These are phyloP conservation scores for Pestalotiopsis sp. DNA, from an alignment of 2,329 filamentous ascomycete genomes.

Conservation along the genomic window DNA sequence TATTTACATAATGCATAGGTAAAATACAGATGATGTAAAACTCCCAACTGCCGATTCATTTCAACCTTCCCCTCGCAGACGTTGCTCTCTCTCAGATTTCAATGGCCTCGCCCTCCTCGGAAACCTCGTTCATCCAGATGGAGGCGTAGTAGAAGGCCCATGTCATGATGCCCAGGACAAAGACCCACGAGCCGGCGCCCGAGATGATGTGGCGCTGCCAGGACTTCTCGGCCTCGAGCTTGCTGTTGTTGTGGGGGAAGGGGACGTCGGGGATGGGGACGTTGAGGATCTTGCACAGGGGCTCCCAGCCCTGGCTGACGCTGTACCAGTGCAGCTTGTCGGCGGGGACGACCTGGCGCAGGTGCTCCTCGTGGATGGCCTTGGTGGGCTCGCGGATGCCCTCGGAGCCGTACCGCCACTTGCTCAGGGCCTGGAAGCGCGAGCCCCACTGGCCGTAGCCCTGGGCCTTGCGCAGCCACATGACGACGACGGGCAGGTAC, in stretches of 20 bases:
- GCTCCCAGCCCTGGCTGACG: conserved; percentile 24
- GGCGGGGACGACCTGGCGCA: conserved; percentile 34
- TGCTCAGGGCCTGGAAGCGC: conserved; percentile 14
- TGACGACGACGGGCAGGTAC: conserved; percentile 35
- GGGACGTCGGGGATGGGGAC: conserved; percentile 27
- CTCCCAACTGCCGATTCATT: background rate
- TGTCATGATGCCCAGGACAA: conserved; percentile 26
- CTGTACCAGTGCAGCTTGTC: conserved; percentile 38
- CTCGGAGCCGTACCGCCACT: conserved; percentile 32
- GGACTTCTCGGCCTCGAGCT: conserved; percentile 28
- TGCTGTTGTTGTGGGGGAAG: conserved; percentile 39
- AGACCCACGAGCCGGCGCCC: conserved; percentile 30
- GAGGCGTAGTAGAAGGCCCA: conserved; percentile 19
- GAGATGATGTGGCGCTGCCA: conserved; percentile 30
- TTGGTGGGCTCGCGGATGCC: conserved; percentile 32
- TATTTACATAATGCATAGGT: conserved; percentile 6
- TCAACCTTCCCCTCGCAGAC: background rate
- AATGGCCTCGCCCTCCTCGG: background rate
- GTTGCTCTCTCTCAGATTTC: background rate
- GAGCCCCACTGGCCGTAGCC: conserved; percentile 34
- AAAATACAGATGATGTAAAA: conserved; percentile 4
- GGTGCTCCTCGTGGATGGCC: conserved; percentile 32
- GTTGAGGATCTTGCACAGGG: conserved; percentile 14
- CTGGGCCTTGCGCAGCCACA: conserved; percentile 36
- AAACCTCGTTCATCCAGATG: conserved; percentile 1